phyloP scores from a whole-genome alignment of 2,329 filamentous ascomycete genomes.

The Cordyceps tenuipes region DNA sequence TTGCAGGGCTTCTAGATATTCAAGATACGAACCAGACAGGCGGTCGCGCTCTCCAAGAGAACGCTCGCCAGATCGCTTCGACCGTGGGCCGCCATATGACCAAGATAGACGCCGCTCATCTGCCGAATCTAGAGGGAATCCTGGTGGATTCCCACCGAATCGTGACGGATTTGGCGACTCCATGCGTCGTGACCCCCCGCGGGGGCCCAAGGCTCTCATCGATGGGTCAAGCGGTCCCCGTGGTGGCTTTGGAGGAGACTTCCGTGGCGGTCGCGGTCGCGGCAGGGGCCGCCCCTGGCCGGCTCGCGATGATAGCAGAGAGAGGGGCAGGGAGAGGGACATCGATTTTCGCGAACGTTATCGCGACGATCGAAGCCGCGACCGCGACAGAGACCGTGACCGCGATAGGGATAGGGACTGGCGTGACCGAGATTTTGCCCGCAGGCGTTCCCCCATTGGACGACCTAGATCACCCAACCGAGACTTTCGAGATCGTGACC shows the following conservation, averaged over 20 bases:
- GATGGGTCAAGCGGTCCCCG: conserved; percentile 62
- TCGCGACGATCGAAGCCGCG: conserved; percentile 51
- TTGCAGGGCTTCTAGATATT: conserved; percentile 44
- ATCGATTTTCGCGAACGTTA: conserved; percentile 52
- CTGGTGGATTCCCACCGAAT: conserved; percentile 51
- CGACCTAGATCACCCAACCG: conserved; percentile 58
- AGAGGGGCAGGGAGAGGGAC: conserved; percentile 52
- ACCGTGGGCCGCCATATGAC: conserved; percentile 49
- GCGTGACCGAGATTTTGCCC: conserved; percentile 32
- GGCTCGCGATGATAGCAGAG: conserved; percentile 52
- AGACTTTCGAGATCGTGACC: conserved; percentile 53
- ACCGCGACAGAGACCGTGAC: conserved; percentile 51
- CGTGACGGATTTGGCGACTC: conserved; percentile 51
- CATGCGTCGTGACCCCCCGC: conserved; percentile 60
- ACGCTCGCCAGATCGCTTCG: conserved; percentile 60
- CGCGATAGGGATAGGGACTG: conserved; percentile 43
- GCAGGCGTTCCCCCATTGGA: conserved; percentile 50
- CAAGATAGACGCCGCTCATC: conserved; percentile 63
- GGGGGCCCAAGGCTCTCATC: conserved; percentile 71
- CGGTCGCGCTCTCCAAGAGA: conserved; percentile 59
- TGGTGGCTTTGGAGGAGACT: conserved; percentile 57
- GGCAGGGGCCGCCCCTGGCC: conserved; percentile 51
- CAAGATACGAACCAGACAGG: conserved; percentile 55
- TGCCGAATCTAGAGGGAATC: conserved; percentile 47
- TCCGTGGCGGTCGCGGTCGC: conserved; percentile 44